phyloP scores from a whole-genome alignment of 768 basidiomycete genomes.

The Suillus brevipes region DNA sequence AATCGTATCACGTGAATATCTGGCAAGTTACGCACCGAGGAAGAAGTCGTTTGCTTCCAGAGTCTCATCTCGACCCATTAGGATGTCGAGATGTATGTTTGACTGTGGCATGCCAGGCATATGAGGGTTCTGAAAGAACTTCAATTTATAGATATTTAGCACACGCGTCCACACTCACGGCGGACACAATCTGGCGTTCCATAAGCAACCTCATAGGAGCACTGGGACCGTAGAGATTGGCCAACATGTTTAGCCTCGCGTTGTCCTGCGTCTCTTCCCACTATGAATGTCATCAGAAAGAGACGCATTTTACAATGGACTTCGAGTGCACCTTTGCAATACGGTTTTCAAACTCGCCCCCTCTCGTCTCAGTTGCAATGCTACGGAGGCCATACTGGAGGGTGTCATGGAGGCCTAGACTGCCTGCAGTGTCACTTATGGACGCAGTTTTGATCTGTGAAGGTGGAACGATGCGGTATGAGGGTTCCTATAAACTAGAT shows the following conservation, averaged over 20 bases:
- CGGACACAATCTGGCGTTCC: slow-evolving; percentile 86
- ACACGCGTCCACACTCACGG: slow-evolving; percentile 47
- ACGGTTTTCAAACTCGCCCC: slow-evolving; percentile 58
- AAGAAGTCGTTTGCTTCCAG: slow-evolving; percentile 82
- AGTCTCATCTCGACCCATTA: slow-evolving; percentile 89
- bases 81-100: slow-evolving; percentile 88
- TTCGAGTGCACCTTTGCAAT: slow-evolving; percentile 62
- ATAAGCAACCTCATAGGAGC: slow-evolving; percentile 88
- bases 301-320: slow-evolving; percentile 4
- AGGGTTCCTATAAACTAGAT: slow-evolving; percentile 38
- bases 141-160: neutral
- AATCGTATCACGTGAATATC: slow-evolving; percentile 3
- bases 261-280: slow-evolving; percentile 95
- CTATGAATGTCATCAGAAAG: slow-evolving; percentile 39
- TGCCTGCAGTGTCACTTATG: slow-evolving; percentile 65
- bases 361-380: slow-evolving; percentile 70
- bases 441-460: slow-evolving; percentile 58
- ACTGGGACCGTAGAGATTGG: slow-evolving; percentile 83
- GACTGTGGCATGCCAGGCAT: slow-evolving; percentile 64
- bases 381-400: slow-evolving; percentile 82
- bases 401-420: slow-evolving; percentile 85
- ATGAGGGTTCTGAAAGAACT: slow-evolving; percentile 53
- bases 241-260: slow-evolving; percentile 78
- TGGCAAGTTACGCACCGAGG: slow-evolving; percentile 50
- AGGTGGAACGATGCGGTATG: slow-evolving; percentile 66